These are phyloP conservation scores for Dioszegia crocea DNA, from an alignment of 768 basidiomycete genomes.

Conservation along the genomic window DNA sequence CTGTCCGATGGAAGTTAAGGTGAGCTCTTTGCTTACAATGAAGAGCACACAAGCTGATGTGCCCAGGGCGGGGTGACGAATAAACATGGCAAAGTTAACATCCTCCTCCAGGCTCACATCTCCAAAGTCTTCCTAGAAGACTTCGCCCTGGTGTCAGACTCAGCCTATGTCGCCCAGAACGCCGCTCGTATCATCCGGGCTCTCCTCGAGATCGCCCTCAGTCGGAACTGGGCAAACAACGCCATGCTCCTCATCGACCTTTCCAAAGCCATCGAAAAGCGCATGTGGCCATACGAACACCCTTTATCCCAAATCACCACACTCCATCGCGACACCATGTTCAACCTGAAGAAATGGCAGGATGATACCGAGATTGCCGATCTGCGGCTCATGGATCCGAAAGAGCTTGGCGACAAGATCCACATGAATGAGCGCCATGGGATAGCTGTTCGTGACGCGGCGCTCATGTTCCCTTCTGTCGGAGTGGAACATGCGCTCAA, in stretches of 20 bases:
- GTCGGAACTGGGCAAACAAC: slow-evolving; percentile 82
- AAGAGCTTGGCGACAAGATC: slow-evolving; percentile 70
- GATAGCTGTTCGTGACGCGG: slow-evolving; percentile 68
- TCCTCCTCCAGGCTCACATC: slow-evolving; percentile 85
- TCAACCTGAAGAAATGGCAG: slow-evolving; percentile 72
- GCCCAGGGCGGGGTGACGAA: slow-evolving; percentile 66
- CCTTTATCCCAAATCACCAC: slow-evolving; percentile 72
- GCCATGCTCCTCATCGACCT: slow-evolving; percentile 76
- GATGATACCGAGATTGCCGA: slow-evolving; percentile 74
- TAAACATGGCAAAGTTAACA: slow-evolving; percentile 83
- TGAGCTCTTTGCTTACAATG: slow-evolving; percentile 45
- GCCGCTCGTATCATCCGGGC: slow-evolving; percentile 91
- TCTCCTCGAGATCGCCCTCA: slow-evolving; percentile 87
- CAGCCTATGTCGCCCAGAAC: slow-evolving; percentile 81
- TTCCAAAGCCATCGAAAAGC: slow-evolving; percentile 87
- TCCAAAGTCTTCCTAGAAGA: slow-evolving; percentile 78
- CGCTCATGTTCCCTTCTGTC: slow-evolving; percentile 76
- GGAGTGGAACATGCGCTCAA: slow-evolving; percentile 65
- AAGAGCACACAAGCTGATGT: background rate
- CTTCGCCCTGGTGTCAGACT: slow-evolving; percentile 93
- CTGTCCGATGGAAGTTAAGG: slow-evolving; percentile 77
- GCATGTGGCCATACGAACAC: slow-evolving; percentile 92
- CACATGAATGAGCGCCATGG: slow-evolving; percentile 85
- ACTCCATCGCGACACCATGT: slow-evolving; percentile 70
- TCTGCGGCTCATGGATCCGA: slow-evolving; percentile 63